Conservation (phyloP, 345 rosid species). For the Chamaenerion angustifolium region DNA sequence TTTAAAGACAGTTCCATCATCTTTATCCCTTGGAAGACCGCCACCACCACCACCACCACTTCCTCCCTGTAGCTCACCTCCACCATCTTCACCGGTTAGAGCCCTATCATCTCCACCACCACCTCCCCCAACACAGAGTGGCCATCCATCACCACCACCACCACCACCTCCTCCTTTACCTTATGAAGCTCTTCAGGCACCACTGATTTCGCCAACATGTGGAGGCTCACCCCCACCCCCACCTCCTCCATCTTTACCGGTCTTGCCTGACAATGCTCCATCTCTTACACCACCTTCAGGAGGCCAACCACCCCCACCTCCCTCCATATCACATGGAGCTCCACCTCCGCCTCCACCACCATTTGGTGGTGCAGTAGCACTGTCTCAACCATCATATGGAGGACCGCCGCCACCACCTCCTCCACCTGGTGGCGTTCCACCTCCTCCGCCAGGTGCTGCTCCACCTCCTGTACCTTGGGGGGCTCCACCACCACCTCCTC, state of each 20-base stretch:
- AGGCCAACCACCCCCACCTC: conserved; percentile 16
- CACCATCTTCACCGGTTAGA: conserved; percentile 6
- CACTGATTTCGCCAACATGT: conserved; percentile 5
- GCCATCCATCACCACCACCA: conserved; percentile 9
- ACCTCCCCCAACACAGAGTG: conserved; percentile 3
- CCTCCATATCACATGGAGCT: conserved; percentile 15
- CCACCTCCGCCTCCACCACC: conserved; percentile 28
- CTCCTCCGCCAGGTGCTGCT: no score
- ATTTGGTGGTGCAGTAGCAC: conserved; percentile 7
- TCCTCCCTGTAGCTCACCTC: conserved; percentile 9
- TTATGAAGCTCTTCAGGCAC: conserved; percentile 10
- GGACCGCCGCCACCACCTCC: conserved; percentile 18
- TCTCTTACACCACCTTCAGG: conserved; percentile 12
- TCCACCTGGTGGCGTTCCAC: conserved; percentile 12
- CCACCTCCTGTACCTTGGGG: conserved; percentile 13
- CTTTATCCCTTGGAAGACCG: neutral
- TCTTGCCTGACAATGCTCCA: conserved; percentile 6
- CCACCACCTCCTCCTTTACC: conserved; percentile 14
- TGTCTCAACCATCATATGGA: conserved; percentile 28
- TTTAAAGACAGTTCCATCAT: neutral
- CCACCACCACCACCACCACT: conserved; percentile 7
- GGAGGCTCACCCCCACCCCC: conserved; percentile 26
- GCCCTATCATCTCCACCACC: conserved; percentile 13
- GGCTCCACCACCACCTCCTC: conserved; percentile 21
- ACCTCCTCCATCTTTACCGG: conserved; percentile 25